phyloP scores from a whole-genome alignment of 2,329 filamentous ascomycete genomes.

The Sporothrix brunneoviolacea region DNA sequence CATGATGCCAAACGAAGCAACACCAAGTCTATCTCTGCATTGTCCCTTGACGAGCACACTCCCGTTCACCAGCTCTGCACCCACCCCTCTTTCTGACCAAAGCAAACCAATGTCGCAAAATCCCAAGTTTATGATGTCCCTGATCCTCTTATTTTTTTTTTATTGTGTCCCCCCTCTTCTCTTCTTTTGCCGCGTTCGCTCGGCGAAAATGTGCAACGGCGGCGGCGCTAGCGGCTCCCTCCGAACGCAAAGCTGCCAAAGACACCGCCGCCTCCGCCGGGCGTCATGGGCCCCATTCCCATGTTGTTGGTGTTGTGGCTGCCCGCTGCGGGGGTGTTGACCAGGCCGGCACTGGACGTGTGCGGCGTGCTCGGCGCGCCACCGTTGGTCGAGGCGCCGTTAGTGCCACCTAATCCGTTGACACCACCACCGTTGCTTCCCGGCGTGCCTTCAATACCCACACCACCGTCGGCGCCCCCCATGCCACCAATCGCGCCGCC shows the following conservation, averaged over 20 bases:
- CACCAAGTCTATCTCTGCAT: no score
- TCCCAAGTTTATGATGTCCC: no score
- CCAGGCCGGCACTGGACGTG: slow-evolving; percentile 45
- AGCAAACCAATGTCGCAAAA: no score
- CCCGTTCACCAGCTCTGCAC: no score
- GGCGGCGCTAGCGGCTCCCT: slow-evolving; percentile 16
- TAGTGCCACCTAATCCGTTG: slow-evolving; percentile 33
- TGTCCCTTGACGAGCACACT: no score
- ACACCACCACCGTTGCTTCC: background rate
- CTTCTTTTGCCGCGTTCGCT: background rate
- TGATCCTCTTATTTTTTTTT: background rate
- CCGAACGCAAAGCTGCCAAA: slow-evolving; percentile 66
- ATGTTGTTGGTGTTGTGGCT: slow-evolving; percentile 51
- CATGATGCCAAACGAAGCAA: no score
- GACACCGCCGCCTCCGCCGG: slow-evolving; percentile 65
- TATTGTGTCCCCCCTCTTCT: background rate
- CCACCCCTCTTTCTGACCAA: no score
- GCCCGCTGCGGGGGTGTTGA: slow-evolving; percentile 64
- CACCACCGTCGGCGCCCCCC: background rate
- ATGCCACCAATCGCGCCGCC: background rate
- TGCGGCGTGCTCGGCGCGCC: slow-evolving; percentile 52
- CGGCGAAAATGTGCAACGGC: no score
- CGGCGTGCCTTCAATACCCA: background rate
- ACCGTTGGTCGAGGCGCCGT: slow-evolving; percentile 26
- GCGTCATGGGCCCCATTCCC: slow-evolving; percentile 67